Conservation (phyloP, 495 filamentous ascomycete species). For the Chaetomium tenue region DNA sequence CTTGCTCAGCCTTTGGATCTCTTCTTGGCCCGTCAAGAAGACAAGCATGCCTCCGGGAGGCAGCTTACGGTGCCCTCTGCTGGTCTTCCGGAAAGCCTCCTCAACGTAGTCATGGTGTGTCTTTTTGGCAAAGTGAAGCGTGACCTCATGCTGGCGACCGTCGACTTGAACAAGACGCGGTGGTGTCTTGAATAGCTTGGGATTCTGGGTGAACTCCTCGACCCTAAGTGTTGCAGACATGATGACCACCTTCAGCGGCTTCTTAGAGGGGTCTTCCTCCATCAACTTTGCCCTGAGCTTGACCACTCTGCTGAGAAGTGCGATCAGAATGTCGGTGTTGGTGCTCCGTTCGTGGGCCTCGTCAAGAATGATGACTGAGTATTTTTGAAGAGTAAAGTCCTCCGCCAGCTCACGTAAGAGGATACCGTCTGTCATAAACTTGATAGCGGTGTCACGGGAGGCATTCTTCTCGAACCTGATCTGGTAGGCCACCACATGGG, state of each 20-base stretch:
- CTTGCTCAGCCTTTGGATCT: slow-evolving; percentile 78
- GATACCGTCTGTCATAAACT: slow-evolving; percentile 99
- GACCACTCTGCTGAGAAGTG: slow-evolving; percentile 91
- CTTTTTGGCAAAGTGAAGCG: slow-evolving; percentile 79
- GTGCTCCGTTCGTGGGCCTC: slow-evolving; percentile 97
- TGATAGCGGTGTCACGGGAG: slow-evolving; percentile 82
- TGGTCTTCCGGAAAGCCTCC: slow-evolving; percentile 83
- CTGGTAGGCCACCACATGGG: slow-evolving; percentile 78
- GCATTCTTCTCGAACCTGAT: slow-evolving; percentile 90
- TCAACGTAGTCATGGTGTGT: slow-evolving; percentile 87
- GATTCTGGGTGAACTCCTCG: slow-evolving; percentile 85
- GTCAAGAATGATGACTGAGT: slow-evolving; percentile 91
- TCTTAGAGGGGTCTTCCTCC: slow-evolving; percentile 52
- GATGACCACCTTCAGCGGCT: slow-evolving; percentile 88
- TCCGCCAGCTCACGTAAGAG: slow-evolving; percentile 85
- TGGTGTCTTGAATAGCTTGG: slow-evolving; percentile 69
- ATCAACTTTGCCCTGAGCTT: slow-evolving; percentile 57
- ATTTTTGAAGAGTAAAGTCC: slow-evolving; percentile 88
- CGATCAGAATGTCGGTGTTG: slow-evolving; percentile 96
- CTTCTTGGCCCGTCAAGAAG: slow-evolving; percentile 91
- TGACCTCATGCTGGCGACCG: slow-evolving; percentile 89
- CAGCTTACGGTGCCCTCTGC: slow-evolving; percentile 83
- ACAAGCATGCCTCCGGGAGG: slow-evolving; percentile 92
- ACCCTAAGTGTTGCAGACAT: slow-evolving; percentile 96
- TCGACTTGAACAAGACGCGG: slow-evolving; percentile 88